phyloP scores from a whole-genome alignment of 805 yeast genomes.

The Starmera quercuum region DNA sequence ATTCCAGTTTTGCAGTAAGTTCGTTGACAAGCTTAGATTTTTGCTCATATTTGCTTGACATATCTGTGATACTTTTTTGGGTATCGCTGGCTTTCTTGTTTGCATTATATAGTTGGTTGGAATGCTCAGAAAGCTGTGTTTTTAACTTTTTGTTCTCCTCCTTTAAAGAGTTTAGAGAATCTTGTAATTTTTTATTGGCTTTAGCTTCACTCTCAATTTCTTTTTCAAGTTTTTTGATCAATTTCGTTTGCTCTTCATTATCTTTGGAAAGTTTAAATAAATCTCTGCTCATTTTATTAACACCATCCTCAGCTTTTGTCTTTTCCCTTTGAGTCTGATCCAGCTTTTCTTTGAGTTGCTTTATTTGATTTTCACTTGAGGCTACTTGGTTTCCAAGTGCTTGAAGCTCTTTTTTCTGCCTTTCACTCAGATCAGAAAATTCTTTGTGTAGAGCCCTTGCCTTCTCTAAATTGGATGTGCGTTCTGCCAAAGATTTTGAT shows the following conservation, averaged over 20 bases:
- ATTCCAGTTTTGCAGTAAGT: slow-evolving; percentile 31
- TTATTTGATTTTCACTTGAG: slow-evolving; percentile 15
- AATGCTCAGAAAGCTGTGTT: background rate
- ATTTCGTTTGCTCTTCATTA: slow-evolving; percentile 42
- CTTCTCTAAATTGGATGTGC: slow-evolving; percentile 14
- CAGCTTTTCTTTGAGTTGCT: slow-evolving; percentile 19
- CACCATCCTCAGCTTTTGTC: slow-evolving; percentile 73
- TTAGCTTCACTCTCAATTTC: slow-evolving; percentile 14
- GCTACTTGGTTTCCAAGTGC: slow-evolving; percentile 7
- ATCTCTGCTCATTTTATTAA: slow-evolving; percentile 86
- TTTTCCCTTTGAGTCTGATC: slow-evolving; percentile 28
- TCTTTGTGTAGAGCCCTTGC: slow-evolving; percentile 26
- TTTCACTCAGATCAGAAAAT: slow-evolving; percentile 23
- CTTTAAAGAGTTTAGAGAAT: slow-evolving; percentile 7
- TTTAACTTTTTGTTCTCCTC: slow-evolving; percentile 1
- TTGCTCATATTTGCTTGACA: slow-evolving; percentile 19
- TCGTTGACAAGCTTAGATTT: slow-evolving; percentile 27
- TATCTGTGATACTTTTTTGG: slow-evolving; percentile 10
- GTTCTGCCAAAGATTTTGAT: slow-evolving; percentile 12
- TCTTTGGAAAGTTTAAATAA: slow-evolving; percentile 57
- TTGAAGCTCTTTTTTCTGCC: slow-evolving; percentile 25
- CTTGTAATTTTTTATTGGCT: slow-evolving; percentile 12
- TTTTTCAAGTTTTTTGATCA: slow-evolving; percentile 32
- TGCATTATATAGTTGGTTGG: background rate
- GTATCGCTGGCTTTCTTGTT: background rate